Base-by-base conservation (phyloP, 148 eudicot genomes). In the Heliosperma pusillum region DNA sequence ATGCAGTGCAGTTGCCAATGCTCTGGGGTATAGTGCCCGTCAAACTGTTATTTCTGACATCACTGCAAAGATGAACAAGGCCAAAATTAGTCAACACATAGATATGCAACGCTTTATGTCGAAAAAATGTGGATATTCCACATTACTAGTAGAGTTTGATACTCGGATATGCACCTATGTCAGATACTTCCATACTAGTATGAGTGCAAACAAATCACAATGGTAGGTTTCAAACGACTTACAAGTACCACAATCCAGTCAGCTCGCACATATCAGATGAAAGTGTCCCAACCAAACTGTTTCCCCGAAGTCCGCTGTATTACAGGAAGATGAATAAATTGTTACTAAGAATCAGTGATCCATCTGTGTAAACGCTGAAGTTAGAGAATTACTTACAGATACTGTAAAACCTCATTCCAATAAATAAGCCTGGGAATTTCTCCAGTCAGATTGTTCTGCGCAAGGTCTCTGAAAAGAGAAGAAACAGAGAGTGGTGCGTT, bases 171-270 rank as follows among this genome's bases (percentile, higher is more conserved):
- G 55, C 19, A 50, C 19, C 55, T 12, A 50, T 50, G 55, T 10
- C 5, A 50, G 17, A 36, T 36, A 36, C 42, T 36, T 36, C 42
- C 42, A 36, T 36, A 8, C 10, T 0, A 7, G 42, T 36, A 8
- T 36, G 42, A 36, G 42, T 50, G 55, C 29, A 11, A 5, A 19
- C 10, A 42, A 2, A 58, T 20, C 8, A 11, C 3, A 56, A 0
- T 12, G 27, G 22, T 60, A 50, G 40, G 29, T 42, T 44, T 44
- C 59, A 3, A 33, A 52, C 55, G 77, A 95, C 99, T 89, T 88
- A 96, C 99, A 92, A 96, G 85, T 92, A 96, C 99, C 99, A 96
- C 87, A 92, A 78, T 56, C 99, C 99, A 0, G 99, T 96, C 47
- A 96, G 79, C 86, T 96, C 97, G 83, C 99, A 96, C 86, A 96